phyloP scores from a whole-genome alignment of 305 asterid genomes.

The Solanum hybrid region DNA sequence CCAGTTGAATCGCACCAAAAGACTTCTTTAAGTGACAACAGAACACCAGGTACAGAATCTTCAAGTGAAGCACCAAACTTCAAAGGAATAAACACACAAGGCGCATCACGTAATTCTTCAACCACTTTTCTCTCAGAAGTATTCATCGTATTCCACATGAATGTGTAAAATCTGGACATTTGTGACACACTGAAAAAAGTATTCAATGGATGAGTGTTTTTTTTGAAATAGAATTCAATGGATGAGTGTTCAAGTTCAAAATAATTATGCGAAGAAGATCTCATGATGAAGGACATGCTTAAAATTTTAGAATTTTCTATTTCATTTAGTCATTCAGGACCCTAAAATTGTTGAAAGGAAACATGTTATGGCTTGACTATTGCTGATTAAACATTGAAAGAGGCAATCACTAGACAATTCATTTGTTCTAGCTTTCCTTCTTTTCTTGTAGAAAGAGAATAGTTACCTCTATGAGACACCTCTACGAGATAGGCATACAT shows the following conservation, averaged over 20 bases:
- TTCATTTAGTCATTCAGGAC: not conserved
- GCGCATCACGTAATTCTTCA: conserved; percentile 54
- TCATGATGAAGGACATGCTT: not conserved
- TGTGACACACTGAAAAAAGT: conserved; percentile 53
- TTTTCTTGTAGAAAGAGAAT: not conserved
- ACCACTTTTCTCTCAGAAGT: conserved; percentile 40
- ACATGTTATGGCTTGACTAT: not conserved
- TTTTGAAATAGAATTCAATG: not conserved
- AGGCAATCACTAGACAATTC: not conserved
- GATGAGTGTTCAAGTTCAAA: not conserved
- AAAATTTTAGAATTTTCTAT: not conserved
- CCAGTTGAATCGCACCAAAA: conserved; percentile 70
- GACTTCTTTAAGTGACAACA: conserved; percentile 63
- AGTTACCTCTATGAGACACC: not conserved
- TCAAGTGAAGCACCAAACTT: conserved; percentile 34
- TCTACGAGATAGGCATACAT: not conserved
- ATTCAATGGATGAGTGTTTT: not conserved
- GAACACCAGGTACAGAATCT: conserved; percentile 56
- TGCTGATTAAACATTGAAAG: not conserved
- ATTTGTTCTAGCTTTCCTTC: not conserved
- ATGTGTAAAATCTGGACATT: conserved; percentile 72
- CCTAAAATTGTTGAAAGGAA: not conserved
- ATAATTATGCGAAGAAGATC: not conserved
- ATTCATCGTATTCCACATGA: conserved; percentile 65
- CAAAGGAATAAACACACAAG: conserved; percentile 76